These are phyloP conservation scores for Anisodus tanguticus DNA, from an alignment of 257 asterid species.

Conservation along the genomic window DNA sequence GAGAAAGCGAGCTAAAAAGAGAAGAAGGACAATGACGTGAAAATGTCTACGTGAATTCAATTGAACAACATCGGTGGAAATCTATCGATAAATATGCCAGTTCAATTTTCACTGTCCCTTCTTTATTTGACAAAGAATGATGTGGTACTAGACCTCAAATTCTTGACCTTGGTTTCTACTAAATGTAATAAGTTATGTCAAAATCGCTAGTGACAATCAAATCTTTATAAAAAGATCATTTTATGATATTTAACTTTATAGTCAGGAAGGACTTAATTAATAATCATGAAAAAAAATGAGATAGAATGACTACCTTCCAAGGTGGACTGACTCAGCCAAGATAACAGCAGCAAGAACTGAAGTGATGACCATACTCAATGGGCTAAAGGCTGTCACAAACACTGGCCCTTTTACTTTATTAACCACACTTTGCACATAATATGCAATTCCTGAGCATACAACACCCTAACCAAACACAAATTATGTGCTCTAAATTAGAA, in stretches of 20 bases:
- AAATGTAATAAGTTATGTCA: too few relatives aligned
- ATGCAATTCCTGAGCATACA: conserved; percentile 89
- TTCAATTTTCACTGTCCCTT: not conserved
- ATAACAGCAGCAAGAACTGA: conserved; percentile 70
- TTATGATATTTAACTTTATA: not conserved
- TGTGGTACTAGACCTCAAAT: not conserved
- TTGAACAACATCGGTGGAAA: too few relatives aligned
- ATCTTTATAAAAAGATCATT: not conserved
- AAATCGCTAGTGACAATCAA: not conserved
- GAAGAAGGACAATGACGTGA: too few relatives aligned
- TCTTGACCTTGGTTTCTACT: too few relatives aligned
- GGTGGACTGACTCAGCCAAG: conserved; percentile 71
- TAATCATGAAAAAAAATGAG: not conserved
- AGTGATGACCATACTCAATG: conserved; percentile 76
- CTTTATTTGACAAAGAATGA: not conserved
- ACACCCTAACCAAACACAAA: conserved; percentile 52
- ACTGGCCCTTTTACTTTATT: conserved; percentile 76
- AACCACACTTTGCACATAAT: conserved; percentile 73
- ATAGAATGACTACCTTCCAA: conserved; percentile 63
- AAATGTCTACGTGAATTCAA: too few relatives aligned
- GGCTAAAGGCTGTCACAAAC: conserved; percentile 82
- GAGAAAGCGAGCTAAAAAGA: not conserved
- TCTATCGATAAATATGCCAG: too few relatives aligned
- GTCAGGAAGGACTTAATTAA: not conserved
- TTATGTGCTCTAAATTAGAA: not conserved